These are phyloP conservation scores for Termitomyces sp. DNA, from an alignment of 768 basidiomycete species.

Conservation along the genomic window DNA sequence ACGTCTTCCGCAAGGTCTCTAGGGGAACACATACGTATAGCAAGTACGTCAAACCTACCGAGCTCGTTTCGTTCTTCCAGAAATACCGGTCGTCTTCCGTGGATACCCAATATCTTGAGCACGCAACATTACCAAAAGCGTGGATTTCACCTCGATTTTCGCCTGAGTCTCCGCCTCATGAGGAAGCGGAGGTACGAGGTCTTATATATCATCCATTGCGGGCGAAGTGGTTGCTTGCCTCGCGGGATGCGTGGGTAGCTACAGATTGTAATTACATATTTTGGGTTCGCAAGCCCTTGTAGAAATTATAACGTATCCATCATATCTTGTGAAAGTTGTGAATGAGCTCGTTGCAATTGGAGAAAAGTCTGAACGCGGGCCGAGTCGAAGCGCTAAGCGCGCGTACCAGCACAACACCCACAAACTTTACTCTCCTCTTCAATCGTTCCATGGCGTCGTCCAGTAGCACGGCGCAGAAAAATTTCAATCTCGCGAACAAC, in stretches of 20 bases:
- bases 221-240: conserved; percentile 66
- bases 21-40: conserved; percentile 88
- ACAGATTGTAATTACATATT: conserved; percentile 76
- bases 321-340: neutral
- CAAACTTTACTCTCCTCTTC: neutral
- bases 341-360: too few species aligned
- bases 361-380: too few species aligned
- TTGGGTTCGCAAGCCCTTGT: conserved; percentile 73
- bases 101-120: conserved; percentile 6
- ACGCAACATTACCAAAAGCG: conserved; percentile 24
- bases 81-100: conserved; percentile 36
- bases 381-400: too few species aligned
- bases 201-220: conserved; percentile 72
- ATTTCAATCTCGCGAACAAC: conserved; percentile 71
- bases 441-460: conserved; percentile 16
- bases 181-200: conserved; percentile 77
- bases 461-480: conserved; percentile 62
- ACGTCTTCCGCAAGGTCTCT: conserved; percentile 73
- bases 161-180: conserved; percentile 48
- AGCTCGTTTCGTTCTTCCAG: conserved; percentile 82
- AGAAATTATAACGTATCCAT: neutral
- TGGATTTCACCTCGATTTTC: conserved; percentile 58
- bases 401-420: neutral
- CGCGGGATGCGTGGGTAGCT: conserved; percentile 52
- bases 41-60: conserved; percentile 86